Percentiles rank a stretch among this genome's conserved stretches.
These are phyloP conservation scores for Eucalyptus rudis DNA, from an alignment of 345 rosid genomes.

Conservation along the genomic window DNA sequence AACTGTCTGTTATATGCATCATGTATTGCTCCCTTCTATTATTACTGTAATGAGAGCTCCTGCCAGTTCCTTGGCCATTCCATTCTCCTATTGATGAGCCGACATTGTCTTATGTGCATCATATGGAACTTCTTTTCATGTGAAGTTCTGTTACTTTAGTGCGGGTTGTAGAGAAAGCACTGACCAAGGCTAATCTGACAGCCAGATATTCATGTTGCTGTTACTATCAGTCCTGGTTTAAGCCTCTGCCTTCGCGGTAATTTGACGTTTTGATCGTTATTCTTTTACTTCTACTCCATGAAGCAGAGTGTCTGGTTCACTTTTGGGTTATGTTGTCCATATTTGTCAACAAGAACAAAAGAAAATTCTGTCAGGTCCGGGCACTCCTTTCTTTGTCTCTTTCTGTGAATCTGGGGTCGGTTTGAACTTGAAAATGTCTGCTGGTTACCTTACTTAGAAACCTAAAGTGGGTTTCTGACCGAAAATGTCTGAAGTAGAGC, in stretches of 20 bases:
- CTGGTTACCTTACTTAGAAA: not conserved
- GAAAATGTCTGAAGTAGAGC: not conserved
- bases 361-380: not conserved
- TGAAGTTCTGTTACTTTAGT: not conserved
- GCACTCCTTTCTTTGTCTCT: not conserved
- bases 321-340: not conserved
- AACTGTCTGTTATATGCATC: not conserved
- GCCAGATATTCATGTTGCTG: conserved; percentile 72
- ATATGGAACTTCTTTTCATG: not conserved
- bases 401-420: not conserved
- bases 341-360: not conserved
- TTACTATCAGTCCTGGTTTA: conserved; percentile 94
- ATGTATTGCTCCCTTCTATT: not conserved
- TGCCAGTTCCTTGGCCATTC: not conserved
- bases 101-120: not conserved
- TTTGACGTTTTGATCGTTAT: not conserved
- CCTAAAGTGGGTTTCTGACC: not conserved
- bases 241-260: conserved; percentile 87
- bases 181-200: conserved; percentile 49
- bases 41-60: not conserved
- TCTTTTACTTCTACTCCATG: not conserved
- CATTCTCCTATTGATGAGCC: not conserved
- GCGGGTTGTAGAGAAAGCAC: conserved; percentile 80
- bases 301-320: not conserved
- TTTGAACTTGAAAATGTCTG: not conserved